Base-by-base conservation (phyloP, 2,329 filamentous ascomycete genomes). In the Myotisia sp. region DNA sequence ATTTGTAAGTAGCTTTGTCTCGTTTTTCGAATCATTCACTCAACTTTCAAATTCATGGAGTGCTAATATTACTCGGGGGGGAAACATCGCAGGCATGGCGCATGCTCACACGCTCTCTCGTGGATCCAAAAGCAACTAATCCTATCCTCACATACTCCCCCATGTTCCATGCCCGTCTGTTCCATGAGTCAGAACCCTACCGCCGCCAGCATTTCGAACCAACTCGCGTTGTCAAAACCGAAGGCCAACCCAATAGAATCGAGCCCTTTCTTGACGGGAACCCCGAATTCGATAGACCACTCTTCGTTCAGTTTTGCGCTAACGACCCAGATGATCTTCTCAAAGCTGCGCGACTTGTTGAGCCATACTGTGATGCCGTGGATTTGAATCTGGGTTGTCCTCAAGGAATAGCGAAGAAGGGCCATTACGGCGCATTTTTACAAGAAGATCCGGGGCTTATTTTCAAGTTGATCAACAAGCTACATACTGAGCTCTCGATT, bases 301-400 rank as follows among this genome's bases (percentile, higher is more conserved):
- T 95, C 6, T 85, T 94, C 47, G 87, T 94, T 3, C 90, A 98
- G 52, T 98, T 98, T 58, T 98, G 90, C 65, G 56, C 63, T 20
- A 67, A 67, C 38, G 50, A 63, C 24, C 62, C 63, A 0, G 55
- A 63, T 28, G 60, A 65, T 16, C 54, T 66, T 9, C 44, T 65
- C 6, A 52, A 69, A 18, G 85, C 90, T 0, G 90, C 87, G 0
- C 69, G 71, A 43, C 68, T 77, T 40, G 86, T 84, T 0, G 76
- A 80, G 4, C 82, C 84, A 0, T 81, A 86, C 56, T 95, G 87
- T 58, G 90, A 98, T 54, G 90, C 90, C 5, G 79, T 98, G 3
- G 90, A 98, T 55, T 62, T 98, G 47, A 98, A 98, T 54, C 66
- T 98, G 3, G 90, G 90, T 5, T 98, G 90, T 59, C 90, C 90